Base-by-base conservation (phyloP, 805 yeast species). In the Suhomyces vadensis region DNA sequence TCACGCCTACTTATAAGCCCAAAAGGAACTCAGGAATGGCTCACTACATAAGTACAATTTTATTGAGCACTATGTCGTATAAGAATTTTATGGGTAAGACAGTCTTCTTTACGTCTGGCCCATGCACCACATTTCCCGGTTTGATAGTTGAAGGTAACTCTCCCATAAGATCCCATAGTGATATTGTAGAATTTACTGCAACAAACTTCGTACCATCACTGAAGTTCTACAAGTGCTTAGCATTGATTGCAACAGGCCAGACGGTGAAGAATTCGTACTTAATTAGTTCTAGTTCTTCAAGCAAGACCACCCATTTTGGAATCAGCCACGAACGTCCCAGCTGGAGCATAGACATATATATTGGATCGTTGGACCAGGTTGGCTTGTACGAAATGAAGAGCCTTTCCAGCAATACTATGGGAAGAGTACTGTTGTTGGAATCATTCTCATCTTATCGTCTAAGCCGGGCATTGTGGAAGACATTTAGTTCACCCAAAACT, bases 311-410 rank as follows among this genome's bases (percentile, higher is more conserved):
- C 2, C 59, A 60, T 24, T 58, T 31, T 13, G 38, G n/a, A 6
- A 42, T 49, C 42, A 44, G 53, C 11, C 47, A 44, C 7, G 47
- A 43, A 10, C 20, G 26, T 11, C 59, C 69, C 2, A 47, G 49
- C 24, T 65, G 67, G 64, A 41, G 61, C 1, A 47, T 61, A 21
- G 64, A 70, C 41, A 40, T 73, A 4, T 71, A 61, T 46, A 48
- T 64, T 1, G 74, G 70, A 1, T 65, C 73, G 1, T 51, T 63
- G 13, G 76, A 73, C 42, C 77, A 73, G 48, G 65, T 62, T 1
- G 78, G 78, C 1, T 38, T 69, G 8, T 69, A 67, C 47, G 78
- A 73, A 45, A 69, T 72, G 76, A 66, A 60, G 41, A 39, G 59
- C 1, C 48, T 73, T 43, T 56, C 61, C 3, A 54, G 48, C 43